Conservation (phyloP, 257 asterid species). For the Capsicum pubescens region DNA sequence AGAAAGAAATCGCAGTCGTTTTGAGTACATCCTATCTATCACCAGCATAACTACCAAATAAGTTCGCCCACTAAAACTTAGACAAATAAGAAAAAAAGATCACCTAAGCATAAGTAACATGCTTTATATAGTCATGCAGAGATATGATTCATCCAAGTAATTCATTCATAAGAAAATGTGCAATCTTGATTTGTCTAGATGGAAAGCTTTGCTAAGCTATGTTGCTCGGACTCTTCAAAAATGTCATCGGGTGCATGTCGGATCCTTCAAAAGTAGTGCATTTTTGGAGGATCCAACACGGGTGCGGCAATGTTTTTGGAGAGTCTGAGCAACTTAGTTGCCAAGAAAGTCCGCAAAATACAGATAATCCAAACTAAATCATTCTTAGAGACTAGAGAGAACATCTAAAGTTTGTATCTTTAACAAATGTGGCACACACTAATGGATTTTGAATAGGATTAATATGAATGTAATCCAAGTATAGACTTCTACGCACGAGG, state of each 20-base stretch:
- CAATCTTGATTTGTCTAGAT: too few species aligned
- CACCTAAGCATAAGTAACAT: not conserved
- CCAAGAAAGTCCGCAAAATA: not conserved
- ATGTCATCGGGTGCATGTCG: too few species aligned
- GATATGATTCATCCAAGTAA: not conserved
- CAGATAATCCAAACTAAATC: not conserved
- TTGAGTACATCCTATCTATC: not conserved
- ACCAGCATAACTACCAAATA: not conserved
- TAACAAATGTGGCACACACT: not conserved
- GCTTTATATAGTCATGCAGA: not conserved
- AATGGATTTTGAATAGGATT: not conserved
- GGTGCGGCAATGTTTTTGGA: too few species aligned
- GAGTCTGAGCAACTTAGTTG: too few species aligned
- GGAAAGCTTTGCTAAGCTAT: not conserved
- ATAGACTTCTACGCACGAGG: not conserved
- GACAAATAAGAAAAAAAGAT: not conserved
- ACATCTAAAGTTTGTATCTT: not conserved
- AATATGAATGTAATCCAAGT: slow-evolving; percentile 8
- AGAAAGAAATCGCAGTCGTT: not conserved
- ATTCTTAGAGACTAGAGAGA: not conserved
- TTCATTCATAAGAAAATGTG: not conserved
- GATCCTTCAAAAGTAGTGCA: too few species aligned
- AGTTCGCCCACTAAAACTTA: not conserved
- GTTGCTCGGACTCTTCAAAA: too few species aligned
- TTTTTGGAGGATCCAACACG: too few species aligned